Conservation (phyloP, 179 eudicot genomes). For the Beta corolliflora region DNA sequence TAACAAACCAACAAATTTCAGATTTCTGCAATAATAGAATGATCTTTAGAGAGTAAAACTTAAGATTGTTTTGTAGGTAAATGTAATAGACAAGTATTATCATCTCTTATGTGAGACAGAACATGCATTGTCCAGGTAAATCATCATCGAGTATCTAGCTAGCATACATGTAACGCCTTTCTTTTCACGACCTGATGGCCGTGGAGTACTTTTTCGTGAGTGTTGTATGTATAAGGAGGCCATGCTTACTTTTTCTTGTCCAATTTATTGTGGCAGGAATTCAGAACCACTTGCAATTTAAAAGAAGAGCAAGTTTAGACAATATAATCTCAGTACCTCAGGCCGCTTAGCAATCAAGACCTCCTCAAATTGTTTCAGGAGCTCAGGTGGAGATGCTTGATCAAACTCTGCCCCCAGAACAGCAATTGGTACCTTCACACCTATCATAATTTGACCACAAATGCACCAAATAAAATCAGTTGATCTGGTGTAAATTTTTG, state of each 20-base stretch:
- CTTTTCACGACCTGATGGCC: no score
- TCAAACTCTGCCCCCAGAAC: slow-evolving; percentile 70
- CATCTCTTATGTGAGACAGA: no score
- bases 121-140: no score
- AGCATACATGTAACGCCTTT: no score
- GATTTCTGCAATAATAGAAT: not conserved
- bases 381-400: slow-evolving; percentile 59
- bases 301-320: not conserved
- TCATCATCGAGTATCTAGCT: no score
- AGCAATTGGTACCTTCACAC: slow-evolving; percentile 52
- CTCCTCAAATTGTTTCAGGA: slow-evolving; percentile 63
- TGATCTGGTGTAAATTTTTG: no score
- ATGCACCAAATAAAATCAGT: not conserved
- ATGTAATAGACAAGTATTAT: no score
- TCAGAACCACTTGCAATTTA: not conserved
- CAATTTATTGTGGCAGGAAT: not conserved
- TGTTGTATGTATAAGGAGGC: no score
- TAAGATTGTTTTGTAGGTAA: no score
- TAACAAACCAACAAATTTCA: slow-evolving; percentile 1
- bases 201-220: no score
- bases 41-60: no score
- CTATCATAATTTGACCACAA: slow-evolving; percentile 26
- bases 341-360: slow-evolving; percentile 42
- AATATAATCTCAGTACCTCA: slow-evolving; percentile 37
- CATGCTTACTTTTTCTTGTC: not conserved